Percentiles rank a stretch among this genome's conserved stretches.
These are phyloP conservation scores for Auricularia sp. DNA, from an alignment of 768 basidiomycete genomes.

Conservation along the genomic window DNA sequence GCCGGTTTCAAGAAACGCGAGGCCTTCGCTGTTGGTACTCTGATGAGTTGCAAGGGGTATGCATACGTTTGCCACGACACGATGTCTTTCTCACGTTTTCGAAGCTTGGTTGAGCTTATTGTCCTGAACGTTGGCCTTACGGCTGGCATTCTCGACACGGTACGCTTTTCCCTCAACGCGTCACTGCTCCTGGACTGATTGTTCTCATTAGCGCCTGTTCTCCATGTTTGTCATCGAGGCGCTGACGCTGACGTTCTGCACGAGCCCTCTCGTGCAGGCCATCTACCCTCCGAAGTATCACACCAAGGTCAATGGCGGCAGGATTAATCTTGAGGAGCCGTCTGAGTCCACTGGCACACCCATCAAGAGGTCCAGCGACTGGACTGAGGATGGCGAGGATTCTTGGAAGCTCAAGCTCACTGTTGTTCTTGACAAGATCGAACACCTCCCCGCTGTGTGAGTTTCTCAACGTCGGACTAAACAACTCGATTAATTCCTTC, in stretches of 20 bases:
- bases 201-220: constrained; percentile 43
- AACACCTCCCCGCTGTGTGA: constrained; percentile 59
- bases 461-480: neutral
- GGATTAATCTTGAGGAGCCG: constrained; percentile 1
- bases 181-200: neutral
- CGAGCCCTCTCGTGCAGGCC: constrained; percentile 68
- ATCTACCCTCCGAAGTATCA: constrained; percentile 67
- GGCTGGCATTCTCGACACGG: constrained; percentile 48
- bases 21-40: constrained; percentile 66
- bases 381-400: neutral
- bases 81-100: neutral
- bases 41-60: constrained; percentile 89
- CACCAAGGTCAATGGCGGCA: constrained; percentile 4
- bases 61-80: constrained; percentile 12
- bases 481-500: no score
- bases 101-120: constrained; percentile 72
- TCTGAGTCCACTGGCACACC: neutral
- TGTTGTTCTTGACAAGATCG: constrained; percentile 69
- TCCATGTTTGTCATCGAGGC: constrained; percentile 85
- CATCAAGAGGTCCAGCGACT: neutral
- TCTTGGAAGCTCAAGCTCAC: constrained; percentile 47
- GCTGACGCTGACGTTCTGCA: constrained; percentile 68
- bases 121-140: constrained; percentile 80
- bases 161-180: neutral
- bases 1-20: constrained; percentile 68